Base-by-base conservation (phyloP, 495 filamentous ascomycete species). In the Trichocladium antarcticum region DNA sequence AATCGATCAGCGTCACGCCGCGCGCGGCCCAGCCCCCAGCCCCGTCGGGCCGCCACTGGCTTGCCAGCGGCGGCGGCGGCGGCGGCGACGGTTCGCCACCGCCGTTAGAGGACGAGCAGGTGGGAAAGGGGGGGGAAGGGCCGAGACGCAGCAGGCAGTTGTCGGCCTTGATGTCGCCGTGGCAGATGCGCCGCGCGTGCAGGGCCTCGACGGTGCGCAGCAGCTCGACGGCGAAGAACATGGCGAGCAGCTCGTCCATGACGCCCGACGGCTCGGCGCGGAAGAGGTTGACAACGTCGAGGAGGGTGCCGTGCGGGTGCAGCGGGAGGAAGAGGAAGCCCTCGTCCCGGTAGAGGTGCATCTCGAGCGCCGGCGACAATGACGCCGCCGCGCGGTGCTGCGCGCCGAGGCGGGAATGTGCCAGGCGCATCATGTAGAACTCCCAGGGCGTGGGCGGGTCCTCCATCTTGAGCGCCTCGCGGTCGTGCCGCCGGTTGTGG, bases 211-310 rank as follows among this genome's bases (percentile, higher is more conserved):
- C 73, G 0, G 89, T 94, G 37, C 92, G 84, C 51, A 97, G 74
- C 24, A 98, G 78, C 64, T 98, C 92, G 50, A 97, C 72, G 17
- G 84, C 76, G 68, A 96, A 92, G 72, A 96, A 97, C 87, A 97
- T 96, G 42, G 82, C 85, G 0, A 97, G 69, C 22, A 68, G 68
- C 66, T 98, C 92, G 51, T 97, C 92, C 71, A 96, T 82, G 0
- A 83, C 84, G 3, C 77, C 78, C 1, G 71, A 73, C 9, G 74
- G 63, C 37, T 94, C 86, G 24, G 78, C 74, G 53, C 82, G 79
- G 51, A 89, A 80, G 51, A 85, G 72, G 66, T 98, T 98, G 62
- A 97, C 80, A 8, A 96, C 78, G 61, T 96, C 89, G 5, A 97
- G 80, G 17, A 98, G 73, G 0, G 93, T 96, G 50, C 92, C 92